Conservation (phyloP, 257 asterid species). For the Fraxinus excelsior region DNA sequence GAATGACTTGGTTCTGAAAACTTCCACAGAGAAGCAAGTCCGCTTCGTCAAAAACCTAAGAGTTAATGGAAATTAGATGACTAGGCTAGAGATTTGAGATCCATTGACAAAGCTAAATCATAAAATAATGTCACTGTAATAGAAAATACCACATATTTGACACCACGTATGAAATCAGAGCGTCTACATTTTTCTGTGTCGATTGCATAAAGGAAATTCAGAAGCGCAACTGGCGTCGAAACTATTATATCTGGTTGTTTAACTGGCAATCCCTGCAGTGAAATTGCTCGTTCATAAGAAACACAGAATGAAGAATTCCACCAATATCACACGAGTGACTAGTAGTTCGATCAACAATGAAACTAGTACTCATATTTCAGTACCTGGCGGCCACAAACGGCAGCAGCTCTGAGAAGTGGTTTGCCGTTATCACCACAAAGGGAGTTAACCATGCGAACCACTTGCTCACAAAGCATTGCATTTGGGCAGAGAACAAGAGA, state of each 20-base stretch:
- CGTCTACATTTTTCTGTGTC: conserved; percentile 59
- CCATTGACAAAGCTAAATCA: background rate
- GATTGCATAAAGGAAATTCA: conserved; percentile 74
- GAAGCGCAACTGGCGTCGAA: conserved; percentile 87
- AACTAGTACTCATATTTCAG: background rate
- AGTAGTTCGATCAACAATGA: conserved; percentile 8
- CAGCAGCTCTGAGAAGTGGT: conserved; percentile 70
- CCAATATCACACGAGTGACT: background rate
- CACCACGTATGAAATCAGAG: conserved; percentile 59
- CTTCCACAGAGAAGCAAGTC: conserved; percentile 93
- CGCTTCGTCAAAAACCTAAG: conserved; percentile 93
- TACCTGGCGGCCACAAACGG: conserved; percentile 92
- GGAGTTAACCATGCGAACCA: conserved; percentile 84
- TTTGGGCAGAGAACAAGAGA: conserved; percentile 94
- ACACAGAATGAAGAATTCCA: background rate
- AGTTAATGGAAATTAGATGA: conserved; percentile 19
- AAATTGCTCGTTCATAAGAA: conserved; percentile 30
- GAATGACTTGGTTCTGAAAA: conserved; percentile 89
- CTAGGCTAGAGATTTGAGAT: conserved; percentile 11
- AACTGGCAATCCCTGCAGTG: conserved; percentile 72
- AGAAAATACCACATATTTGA: conserved; percentile 76
- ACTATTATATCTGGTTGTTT: conserved; percentile 80
- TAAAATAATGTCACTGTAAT: conserved; percentile 9
- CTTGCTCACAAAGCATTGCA: conserved; percentile 96
- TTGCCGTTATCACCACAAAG: conserved; percentile 53